Base-by-base conservation (phyloP, 768 basidiomycete species). In the Suillus alpinus region DNA sequence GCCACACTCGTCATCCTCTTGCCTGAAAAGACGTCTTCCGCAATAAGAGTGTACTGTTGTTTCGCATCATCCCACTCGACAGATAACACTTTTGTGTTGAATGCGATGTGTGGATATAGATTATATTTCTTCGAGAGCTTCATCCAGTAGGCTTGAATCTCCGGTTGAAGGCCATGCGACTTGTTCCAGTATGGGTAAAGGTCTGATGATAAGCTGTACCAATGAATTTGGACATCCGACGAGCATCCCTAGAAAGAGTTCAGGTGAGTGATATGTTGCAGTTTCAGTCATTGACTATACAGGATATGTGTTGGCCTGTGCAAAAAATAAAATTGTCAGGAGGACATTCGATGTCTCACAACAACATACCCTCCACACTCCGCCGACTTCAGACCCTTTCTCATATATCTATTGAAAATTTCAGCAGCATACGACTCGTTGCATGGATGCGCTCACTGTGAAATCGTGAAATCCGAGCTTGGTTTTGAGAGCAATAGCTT, bases 361-460 rank as follows among this genome's bases (percentile, higher is more conserved):
- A 55, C 10, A 36, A 73, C 81, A 63, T 59, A 84, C 82, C 62
- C 81, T 73, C 82, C 83, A 84, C 34, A 81, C 81, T 40, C 83
- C 82, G 10, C 83, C 83, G 18, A 83, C 74, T 40, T 78, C 77
- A 3, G 56, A 53, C 5, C 67, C 77, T 58, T 80, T 79, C 64
- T 84, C 83, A 36, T 76, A 80, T 20, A 84, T 78, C 83, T 83
- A 62, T 52, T 12, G 26, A 6, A 20, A 31, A 18, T 31, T 16
- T 47, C 26, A 12, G 31, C 13, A 58, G 16, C 41, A 44, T 31
- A 10, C 39, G 13, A 9, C 9, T 26, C 57, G 26, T 31, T 16
- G 26, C 1, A 36, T 53, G 8, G 23, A 36, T 23, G 8, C 51
- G 58, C 76, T 43, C 63, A 78, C 83, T 12, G 68, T 76, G 58